Evolutionary conservation across 2,329 filamentous ascomycete species (phyloP), one percentile per base, ranked within the genome.

Genomic region (Chrysoporthe puriensis): DNA sequence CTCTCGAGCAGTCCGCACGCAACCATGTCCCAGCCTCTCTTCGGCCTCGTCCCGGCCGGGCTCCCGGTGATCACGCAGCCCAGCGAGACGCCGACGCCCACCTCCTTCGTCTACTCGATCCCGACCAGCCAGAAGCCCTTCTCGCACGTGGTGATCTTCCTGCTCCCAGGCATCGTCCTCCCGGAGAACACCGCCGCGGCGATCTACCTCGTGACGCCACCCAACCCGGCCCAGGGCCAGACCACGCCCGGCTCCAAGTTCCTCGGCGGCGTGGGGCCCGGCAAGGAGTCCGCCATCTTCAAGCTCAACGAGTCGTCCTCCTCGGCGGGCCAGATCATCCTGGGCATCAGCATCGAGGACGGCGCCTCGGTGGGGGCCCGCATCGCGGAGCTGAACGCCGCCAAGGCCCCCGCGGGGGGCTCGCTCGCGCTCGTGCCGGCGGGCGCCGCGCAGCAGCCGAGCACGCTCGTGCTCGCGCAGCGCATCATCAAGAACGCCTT

Each of bases 401-500:
- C 79, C 68, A 77, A 80, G 72, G 77, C 76, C 63, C 50, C 66
- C 5, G 54, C 57, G 6, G 16, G 21, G 7, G 43, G 43, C n/a
- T 65, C 68, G 75, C 68, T 64, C 70, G 73, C 67, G 70, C 76
- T 71, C 46, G 73, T 14, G 63, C 74, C 34, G 70, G 74, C 69
- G 4, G 76, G 61, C 61, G n/a, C 60, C 16, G 36, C 65, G 69
- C 74, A 69, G 40, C 79, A 81, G 59, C 83, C 88, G 1, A 84
- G 86, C n/a, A 96, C 93, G 0, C 88, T 92, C 71, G 82, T 93
- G 2, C 84, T 99, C 34, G 96, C 96, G 42, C 94, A 98, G 80
- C 85, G 93, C 71, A 97, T 99, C 73, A 98, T 99, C 74, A 91
- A 93, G 74, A 97, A 97, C 78, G 96, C 95, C 16, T 99, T 98